phyloP scores from a whole-genome alignment of 2,329 filamentous ascomycete genomes.

The Nemania bipapillata region DNA sequence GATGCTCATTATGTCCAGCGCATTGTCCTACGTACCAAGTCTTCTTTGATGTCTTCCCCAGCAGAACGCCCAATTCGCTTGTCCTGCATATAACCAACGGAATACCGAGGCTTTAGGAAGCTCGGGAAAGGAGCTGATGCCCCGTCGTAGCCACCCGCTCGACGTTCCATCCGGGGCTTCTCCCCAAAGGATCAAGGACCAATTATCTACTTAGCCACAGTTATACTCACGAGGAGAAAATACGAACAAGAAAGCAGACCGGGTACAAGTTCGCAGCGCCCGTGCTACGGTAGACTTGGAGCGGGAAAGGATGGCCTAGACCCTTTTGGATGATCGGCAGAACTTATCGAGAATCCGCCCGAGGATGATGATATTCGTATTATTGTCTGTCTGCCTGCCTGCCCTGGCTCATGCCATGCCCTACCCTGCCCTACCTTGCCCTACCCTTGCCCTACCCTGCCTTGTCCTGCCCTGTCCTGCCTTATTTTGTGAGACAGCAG shows the following conservation, averaged over 20 bases:
- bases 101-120: neutral
- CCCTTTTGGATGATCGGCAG: constrained; percentile 28
- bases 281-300: neutral
- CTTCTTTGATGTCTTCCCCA: neutral
- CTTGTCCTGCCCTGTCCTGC: too few relatives aligned
- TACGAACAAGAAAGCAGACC: neutral
- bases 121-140: constrained; percentile 9
- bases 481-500: neutral
- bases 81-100: neutral
- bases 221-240: constrained; percentile 2
- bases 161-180: constrained; percentile 1
- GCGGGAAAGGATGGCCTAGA: neutral
- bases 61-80: neutral
- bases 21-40: neutral
- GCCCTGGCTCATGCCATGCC: neutral
- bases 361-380: constrained; percentile 28
- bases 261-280: neutral
- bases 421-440: too few relatives aligned
- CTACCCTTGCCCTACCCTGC: too few relatives aligned
- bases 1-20: neutral
- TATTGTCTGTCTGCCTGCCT: too few relatives aligned
- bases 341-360: constrained; percentile 23
- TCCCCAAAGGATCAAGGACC: neutral
- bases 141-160: constrained; percentile 13
- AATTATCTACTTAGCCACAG: constrained; percentile 7